A percentile compares a stretch with the other conserved stretches of the same genome.
These are phyloP conservation scores for Clavaria fumosa DNA, from an alignment of 768 basidiomycete genomes.

Conservation along the genomic window DNA sequence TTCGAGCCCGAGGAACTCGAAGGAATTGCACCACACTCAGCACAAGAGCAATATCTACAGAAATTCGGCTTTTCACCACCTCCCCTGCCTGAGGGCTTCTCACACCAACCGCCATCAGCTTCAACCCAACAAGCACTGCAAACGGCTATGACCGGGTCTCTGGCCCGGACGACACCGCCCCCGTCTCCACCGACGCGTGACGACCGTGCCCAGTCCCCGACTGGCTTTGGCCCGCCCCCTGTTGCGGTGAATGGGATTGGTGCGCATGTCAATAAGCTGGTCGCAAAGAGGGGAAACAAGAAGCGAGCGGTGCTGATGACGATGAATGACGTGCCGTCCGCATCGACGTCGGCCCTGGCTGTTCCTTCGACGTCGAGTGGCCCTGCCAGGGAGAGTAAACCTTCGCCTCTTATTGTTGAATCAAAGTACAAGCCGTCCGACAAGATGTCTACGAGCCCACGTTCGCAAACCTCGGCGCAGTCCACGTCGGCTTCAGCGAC, in stretches of 20 bases:
- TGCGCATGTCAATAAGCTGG: conserved; percentile 55
- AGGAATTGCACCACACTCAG: conserved; percentile 58
- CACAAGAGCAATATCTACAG: conserved; percentile 65
- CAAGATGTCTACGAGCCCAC: too few species aligned
- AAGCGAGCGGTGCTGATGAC: conserved; percentile 31
- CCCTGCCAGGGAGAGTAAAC: conserved; percentile 1
- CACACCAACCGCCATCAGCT: conserved; percentile 27
- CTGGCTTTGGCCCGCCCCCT: conserved; percentile 28
- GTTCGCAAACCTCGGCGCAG: too few species aligned
- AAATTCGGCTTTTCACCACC: conserved; percentile 66
- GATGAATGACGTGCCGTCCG: conserved; percentile 13
- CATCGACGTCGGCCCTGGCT: conserved; percentile 9
- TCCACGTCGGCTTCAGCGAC: background rate
- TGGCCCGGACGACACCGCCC: conserved; percentile 29
- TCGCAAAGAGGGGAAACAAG: conserved; percentile 58
- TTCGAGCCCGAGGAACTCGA: conserved; percentile 72
- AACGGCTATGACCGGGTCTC: too few species aligned
- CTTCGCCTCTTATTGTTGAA: too few species aligned
- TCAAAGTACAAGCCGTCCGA: too few species aligned
- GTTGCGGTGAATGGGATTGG: conserved; percentile 25
- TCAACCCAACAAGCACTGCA: too few species aligned
- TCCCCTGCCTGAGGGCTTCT: conserved; percentile 55
- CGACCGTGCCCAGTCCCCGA: conserved; percentile 16
- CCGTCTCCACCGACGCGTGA: conserved; percentile 32
- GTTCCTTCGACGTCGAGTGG: conserved; percentile 6